Conservation (phyloP, 2,329 filamentous ascomycete genomes). For the Arachnomyces sp. region DNA sequence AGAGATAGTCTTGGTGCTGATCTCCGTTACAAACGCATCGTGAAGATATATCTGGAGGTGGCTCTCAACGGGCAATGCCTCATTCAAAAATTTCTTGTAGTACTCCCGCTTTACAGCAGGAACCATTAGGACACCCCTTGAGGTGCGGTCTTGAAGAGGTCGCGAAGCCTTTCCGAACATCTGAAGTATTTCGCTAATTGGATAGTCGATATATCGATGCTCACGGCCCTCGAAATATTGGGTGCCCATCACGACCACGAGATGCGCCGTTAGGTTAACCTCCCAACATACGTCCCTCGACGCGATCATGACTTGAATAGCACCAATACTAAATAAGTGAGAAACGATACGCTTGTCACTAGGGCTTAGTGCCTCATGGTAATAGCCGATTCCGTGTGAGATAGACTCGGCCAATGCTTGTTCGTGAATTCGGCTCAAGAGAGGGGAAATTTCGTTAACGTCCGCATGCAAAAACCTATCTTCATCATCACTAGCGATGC, state of each 20-base stretch:
- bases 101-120: conserved; percentile 91
- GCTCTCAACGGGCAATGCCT: conserved; percentile 90
- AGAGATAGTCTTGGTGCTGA: conserved; percentile 90
- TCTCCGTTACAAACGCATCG: conserved; percentile 94
- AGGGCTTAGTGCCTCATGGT: conserved; percentile 82
- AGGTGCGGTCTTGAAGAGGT: conserved; percentile 68
- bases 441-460: conserved; percentile 69
- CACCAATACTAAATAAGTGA: conserved; percentile 81
- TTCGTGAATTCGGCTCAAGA: conserved; percentile 78
- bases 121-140: conserved; percentile 92
- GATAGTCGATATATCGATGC: conserved; percentile 95
- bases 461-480: conserved; percentile 88
- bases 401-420: conserved; percentile 80
- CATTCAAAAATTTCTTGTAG: conserved; percentile 97
- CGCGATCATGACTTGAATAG: conserved; percentile 75
- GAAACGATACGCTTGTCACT: conserved; percentile 92
- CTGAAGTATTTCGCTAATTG: conserved; percentile 85
- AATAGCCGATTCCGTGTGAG: conserved; percentile 92
- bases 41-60: conserved; percentile 86
- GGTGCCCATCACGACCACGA: conserved; percentile 95
- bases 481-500: conserved; percentile 80
- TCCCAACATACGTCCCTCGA: conserved; percentile 95
- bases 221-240: conserved; percentile 96
- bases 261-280: conserved; percentile 74
- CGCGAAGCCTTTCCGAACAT: conserved; percentile 95